phyloP scores from a whole-genome alignment of 352 stramenopile genomes.

The Phytophthora macrochlamydospora region DNA sequence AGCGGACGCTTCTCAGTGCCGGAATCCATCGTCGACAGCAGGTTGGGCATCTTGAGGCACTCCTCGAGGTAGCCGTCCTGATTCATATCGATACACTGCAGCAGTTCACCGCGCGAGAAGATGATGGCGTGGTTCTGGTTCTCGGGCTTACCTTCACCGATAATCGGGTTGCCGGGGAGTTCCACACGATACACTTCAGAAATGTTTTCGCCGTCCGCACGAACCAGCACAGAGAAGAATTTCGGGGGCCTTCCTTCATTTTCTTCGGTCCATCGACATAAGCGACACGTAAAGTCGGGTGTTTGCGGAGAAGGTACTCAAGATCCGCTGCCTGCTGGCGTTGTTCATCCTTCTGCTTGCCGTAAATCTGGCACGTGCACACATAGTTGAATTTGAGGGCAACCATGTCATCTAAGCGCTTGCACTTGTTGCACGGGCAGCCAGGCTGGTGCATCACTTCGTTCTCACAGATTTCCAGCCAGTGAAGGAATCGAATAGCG shows the following conservation, averaged over 20 bases:
- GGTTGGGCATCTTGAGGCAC: constrained; percentile 84
- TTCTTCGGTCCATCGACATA: constrained; percentile 90
- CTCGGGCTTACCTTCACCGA: constrained; percentile 89
- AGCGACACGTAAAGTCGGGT: constrained; percentile 74
- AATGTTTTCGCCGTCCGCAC: constrained; percentile 74
- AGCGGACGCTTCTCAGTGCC: constrained; percentile 70
- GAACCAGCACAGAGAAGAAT: constrained; percentile 85
- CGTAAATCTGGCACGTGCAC: constrained; percentile 90
- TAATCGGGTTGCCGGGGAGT: constrained; percentile 81
- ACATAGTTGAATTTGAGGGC: constrained; percentile 91
- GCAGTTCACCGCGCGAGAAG: constrained; percentile 83
- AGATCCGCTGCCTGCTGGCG: constrained; percentile 77
- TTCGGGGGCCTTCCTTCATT: constrained; percentile 87
- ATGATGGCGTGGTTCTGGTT: constrained; percentile 92
- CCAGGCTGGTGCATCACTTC: constrained; percentile 81
- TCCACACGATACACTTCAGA: constrained; percentile 85
- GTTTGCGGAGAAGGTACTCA: constrained; percentile 82
- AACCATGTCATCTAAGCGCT: constrained; percentile 83
- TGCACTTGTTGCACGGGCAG: constrained; percentile 88
- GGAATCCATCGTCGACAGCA: constrained; percentile 83
- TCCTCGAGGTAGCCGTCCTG: constrained; percentile 88
- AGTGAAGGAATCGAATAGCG: constrained; percentile 85
- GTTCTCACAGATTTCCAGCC: constrained; percentile 90
- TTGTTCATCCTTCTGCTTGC: constrained; percentile 87
- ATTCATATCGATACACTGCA: constrained; percentile 94